Evolutionary conservation across 2,329 filamentous ascomycete species (phyloP).

Genomic region (Emmonsiellopsis sp.): DNA sequence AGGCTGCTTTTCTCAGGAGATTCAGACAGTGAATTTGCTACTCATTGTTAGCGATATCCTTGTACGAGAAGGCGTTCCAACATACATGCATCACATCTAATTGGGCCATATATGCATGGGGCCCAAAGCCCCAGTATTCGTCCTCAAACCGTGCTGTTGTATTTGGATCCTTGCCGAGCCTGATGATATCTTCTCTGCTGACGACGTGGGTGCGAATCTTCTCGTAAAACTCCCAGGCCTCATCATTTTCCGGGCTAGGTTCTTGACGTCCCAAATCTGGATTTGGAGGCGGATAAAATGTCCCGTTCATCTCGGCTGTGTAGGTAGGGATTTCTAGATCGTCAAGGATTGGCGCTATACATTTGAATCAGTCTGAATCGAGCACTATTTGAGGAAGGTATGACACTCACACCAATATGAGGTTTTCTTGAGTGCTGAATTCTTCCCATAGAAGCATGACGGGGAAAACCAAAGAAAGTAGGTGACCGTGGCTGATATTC

Average conservation of each 20-base stretch:
- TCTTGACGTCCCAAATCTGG: slow-evolving; percentile 19
- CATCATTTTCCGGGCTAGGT: slow-evolving; percentile 21
- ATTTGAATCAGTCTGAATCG: neutral
- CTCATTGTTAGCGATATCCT: neutral
- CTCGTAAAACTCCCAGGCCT: slow-evolving; percentile 23
- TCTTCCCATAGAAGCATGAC: neutral
- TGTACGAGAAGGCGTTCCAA: neutral
- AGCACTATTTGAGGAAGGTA: neutral
- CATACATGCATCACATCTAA: slow-evolving; percentile 31
- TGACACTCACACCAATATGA: slow-evolving; percentile 6
- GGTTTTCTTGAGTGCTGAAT: slow-evolving; percentile 2
- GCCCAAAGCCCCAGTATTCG: slow-evolving; percentile 21
- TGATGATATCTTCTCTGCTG: slow-evolving; percentile 17
- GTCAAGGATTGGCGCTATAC: slow-evolving; percentile 11
- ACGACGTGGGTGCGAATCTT: slow-evolving; percentile 15
- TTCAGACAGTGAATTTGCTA: slow-evolving; percentile 29
- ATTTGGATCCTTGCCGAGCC: slow-evolving; percentile 24
- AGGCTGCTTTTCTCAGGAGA: slow-evolving; percentile 20
- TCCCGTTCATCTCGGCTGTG: slow-evolving; percentile 15
- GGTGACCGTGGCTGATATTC: neutral
- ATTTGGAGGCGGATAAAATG: slow-evolving; percentile 17
- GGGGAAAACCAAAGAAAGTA: neutral
- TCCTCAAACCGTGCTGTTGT: slow-evolving; percentile 12
- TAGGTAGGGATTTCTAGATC: slow-evolving; percentile 8
- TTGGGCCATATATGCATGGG: slow-evolving; percentile 24